phyloP scores from a whole-genome alignment of 345 rosid species.

The Populus nigra region DNA sequence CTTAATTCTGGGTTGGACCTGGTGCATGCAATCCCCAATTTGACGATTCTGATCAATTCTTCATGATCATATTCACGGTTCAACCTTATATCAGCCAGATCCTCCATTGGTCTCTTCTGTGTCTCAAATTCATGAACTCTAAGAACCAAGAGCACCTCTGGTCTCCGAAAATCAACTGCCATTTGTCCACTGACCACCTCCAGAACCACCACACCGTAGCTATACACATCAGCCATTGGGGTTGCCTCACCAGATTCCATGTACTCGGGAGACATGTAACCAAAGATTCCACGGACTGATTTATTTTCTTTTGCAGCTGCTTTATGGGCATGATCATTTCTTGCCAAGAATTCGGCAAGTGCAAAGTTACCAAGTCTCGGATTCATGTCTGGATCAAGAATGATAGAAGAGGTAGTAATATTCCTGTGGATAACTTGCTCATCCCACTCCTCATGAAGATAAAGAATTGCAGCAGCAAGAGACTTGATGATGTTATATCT shows the following conservation, averaged over 20 bases:
- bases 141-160: constrained; percentile 67
- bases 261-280: constrained; percentile 94
- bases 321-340: constrained; percentile 73
- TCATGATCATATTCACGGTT: constrained; percentile 40
- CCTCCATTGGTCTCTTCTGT: constrained; percentile 42
- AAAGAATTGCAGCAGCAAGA: constrained; percentile 77
- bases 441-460: constrained; percentile 96
- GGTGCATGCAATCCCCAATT: constrained; percentile 78
- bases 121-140: constrained; percentile 52
- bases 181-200: constrained; percentile 87
- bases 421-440: constrained; percentile 89
- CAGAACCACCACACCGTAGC: constrained; percentile 83
- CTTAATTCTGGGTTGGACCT: constrained; percentile 64
- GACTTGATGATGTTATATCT: constrained; percentile 68
- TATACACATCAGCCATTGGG: constrained; percentile 75
- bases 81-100: constrained; percentile 57
- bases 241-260: constrained; percentile 85
- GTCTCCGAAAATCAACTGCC: constrained; percentile 77
- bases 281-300: constrained; percentile 86
- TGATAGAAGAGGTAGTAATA: constrained; percentile 75
- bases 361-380: constrained; percentile 83
- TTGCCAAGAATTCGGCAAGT: constrained; percentile 84
- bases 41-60: constrained; percentile 54
- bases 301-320: constrained; percentile 39
- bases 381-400: constrained; percentile 76